A percentile compares a stretch with the other conserved stretches of the same genome.
These are phyloP conservation scores for Penicillium daleae DNA, from an alignment of 495 filamentous ascomycete species.

Conservation along the genomic window DNA sequence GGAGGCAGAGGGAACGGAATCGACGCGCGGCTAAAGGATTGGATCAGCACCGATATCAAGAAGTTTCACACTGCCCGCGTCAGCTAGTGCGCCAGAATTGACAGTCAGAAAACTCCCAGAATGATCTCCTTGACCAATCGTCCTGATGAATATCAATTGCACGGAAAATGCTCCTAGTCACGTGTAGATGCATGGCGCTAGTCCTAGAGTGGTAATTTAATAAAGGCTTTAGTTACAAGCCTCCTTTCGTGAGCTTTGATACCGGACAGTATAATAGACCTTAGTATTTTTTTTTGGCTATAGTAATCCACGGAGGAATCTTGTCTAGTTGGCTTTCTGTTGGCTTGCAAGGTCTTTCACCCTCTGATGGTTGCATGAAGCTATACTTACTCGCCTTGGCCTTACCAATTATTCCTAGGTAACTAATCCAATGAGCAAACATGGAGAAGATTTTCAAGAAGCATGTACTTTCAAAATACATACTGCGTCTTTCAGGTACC, in stretches of 20 bases:
- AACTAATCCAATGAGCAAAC: neutral
- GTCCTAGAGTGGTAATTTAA: neutral
- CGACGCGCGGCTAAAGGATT: neutral
- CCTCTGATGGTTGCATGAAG: neutral
- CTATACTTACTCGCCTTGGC: neutral
- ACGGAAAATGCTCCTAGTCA: constrained; percentile 13
- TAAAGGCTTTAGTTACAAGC: neutral
- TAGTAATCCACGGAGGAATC: neutral
- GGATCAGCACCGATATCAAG: neutral
- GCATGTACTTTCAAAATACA: neutral
- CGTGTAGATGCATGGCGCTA: constrained; percentile 13
- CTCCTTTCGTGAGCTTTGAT: neutral
- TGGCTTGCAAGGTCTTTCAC: neutral
- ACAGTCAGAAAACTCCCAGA: neutral
- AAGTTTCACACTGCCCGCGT: neutral
- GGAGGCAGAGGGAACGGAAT: constrained; percentile 17
- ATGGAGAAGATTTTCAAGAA: neutral
- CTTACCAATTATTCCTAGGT: neutral
- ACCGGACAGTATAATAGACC: too few relatives aligned
- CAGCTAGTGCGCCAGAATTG: neutral
- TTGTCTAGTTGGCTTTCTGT: neutral
- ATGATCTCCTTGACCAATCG: neutral
- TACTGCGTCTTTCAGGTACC: neutral
- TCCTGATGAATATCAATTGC: constrained; percentile 11
- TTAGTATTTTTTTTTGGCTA: too few relatives aligned